These are phyloP conservation scores for Cyclotella cryptica DNA, from an alignment of 108 stramenopile genomes.

Conservation along the genomic window DNA sequence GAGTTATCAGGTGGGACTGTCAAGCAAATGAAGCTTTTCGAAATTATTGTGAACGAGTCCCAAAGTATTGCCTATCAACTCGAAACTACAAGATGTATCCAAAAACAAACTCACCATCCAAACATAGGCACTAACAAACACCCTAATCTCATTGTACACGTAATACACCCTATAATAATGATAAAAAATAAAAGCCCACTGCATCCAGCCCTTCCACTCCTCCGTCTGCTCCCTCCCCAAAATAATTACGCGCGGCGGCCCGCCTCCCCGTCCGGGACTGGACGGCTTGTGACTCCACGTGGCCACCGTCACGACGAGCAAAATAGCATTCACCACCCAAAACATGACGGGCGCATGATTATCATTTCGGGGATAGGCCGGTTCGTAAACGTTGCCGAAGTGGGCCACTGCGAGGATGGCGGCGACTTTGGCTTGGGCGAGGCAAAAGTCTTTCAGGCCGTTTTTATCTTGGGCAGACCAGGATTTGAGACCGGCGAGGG, in stretches of 20 bases:
- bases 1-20: neutral
- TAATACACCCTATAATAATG: slow-evolving; percentile 91
- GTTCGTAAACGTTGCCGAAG: slow-evolving; percentile 62
- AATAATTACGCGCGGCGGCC: slow-evolving; percentile 59
- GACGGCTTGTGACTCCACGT: slow-evolving; percentile 58
- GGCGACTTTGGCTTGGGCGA: slow-evolving; percentile 65
- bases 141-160: slow-evolving; percentile 93
- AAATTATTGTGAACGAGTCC: neutral
- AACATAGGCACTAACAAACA: slow-evolving; percentile 93
- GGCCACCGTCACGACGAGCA: slow-evolving; percentile 43
- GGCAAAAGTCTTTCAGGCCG: slow-evolving; percentile 43
- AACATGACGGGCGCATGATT: slow-evolving; percentile 69
- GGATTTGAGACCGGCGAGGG: slow-evolving; percentile 32
- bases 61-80: neutral
- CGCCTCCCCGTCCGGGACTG: slow-evolving; percentile 44
- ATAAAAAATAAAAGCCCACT: slow-evolving; percentile 87
- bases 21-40: neutral
- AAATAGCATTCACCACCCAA: slow-evolving; percentile 62
- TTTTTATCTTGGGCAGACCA: slow-evolving; percentile 53
- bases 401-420: slow-evolving; percentile 58
- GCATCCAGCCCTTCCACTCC: slow-evolving; percentile 99
- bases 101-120: slow-evolving; percentile 66
- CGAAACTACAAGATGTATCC: neutral
- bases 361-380: slow-evolving; percentile 71
- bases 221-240: slow-evolving; percentile 74